Base-by-base conservation (phyloP, 73 alveolate genomes). In the Blepharisma stoltei region DNA sequence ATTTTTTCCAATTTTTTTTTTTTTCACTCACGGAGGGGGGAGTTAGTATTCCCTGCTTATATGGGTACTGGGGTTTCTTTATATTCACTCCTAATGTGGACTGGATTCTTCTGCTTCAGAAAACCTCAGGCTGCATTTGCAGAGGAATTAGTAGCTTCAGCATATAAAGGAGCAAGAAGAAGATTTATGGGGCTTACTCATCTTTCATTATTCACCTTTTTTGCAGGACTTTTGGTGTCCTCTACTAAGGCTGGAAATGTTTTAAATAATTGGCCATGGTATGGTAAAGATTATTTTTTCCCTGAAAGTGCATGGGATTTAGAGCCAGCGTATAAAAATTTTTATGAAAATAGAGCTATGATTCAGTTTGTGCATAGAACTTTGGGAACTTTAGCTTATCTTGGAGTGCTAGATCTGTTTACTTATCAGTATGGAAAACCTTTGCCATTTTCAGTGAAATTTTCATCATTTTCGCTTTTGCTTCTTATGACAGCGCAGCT, bases 1-100 rank as follows among this genome's bases (percentile, higher is more conserved):
- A 81, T 69, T 1, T 70, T 88, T 43, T 76, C 84, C 7, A 89
- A 81, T 41, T 77, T 89, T 45, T 95, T 95, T 43, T 88, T 83
- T 7, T 54, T 88, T 6, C 83, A 93, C 88, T 97, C 96, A 7
- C 71, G 82, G 45, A 77, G 88, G 69, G 98, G 98, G n/a, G 90
- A 97, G 98, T 86, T 95, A 92, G 90, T 93, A 97, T 80, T 93
- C 20, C 80, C 88, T 21, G 80, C 91, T 8, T 97, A 93, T 55
- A 84, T 92, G 7, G 70, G 80, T 50, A 53, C 82, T 54, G 98
- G 96, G 6, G 77, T 91, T 53, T 23, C 78, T 20, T 66, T 93
- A 8, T 93, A 93, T 76, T 67, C 92, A 7, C 65, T 88, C 0
- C 67, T 85, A 6, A 20, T 93, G 6, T 93, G 95, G 95, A 78